Evolutionary conservation across 139 green algal genomes (phyloP).

Genomic region (Yamagishiella unicocca): DNA sequence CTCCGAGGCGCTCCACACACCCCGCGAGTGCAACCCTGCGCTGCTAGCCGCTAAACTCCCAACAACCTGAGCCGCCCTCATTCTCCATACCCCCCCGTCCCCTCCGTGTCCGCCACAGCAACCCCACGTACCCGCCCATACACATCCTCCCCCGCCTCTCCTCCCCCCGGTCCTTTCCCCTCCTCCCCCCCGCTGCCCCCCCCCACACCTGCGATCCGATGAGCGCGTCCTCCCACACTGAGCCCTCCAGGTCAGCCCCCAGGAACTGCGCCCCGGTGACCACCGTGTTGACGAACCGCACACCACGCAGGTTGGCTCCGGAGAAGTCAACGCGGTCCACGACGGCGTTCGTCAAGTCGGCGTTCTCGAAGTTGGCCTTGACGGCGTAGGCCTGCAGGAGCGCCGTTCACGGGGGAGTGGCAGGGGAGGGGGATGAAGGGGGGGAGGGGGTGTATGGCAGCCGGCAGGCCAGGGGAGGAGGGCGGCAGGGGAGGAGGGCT

Average conservation of each 20-base stretch:
- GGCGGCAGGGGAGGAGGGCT: not conserved
- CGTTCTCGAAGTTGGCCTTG: conserved; percentile 76
- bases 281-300: conserved; percentile 63
- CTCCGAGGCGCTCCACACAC: too few relatives aligned
- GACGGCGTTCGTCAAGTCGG: conserved; percentile 94
- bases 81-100: too few relatives aligned
- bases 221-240: conserved; percentile 94
- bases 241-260: conserved; percentile 83
- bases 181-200: not conserved
- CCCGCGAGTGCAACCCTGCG: too few relatives aligned
- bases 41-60: too few relatives aligned
- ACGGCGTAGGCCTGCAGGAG: conserved; percentile 86
- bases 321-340: conserved; percentile 93
- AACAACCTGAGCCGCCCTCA: too few relatives aligned
- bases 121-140: too few relatives aligned
- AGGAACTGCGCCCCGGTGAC: conserved; percentile 83
- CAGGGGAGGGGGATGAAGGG: too few relatives aligned
- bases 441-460: not conserved
- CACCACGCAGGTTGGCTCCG: conserved; percentile 67
- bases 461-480: not conserved
- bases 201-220: conserved; percentile 65
- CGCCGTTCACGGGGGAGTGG: too few relatives aligned
- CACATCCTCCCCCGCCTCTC: not conserved
- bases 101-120: too few relatives aligned
- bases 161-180: not conserved